Evolutionary conservation across 2,329 filamentous ascomycete genomes (phyloP).

Genomic region (Penicillium sp.): DNA sequence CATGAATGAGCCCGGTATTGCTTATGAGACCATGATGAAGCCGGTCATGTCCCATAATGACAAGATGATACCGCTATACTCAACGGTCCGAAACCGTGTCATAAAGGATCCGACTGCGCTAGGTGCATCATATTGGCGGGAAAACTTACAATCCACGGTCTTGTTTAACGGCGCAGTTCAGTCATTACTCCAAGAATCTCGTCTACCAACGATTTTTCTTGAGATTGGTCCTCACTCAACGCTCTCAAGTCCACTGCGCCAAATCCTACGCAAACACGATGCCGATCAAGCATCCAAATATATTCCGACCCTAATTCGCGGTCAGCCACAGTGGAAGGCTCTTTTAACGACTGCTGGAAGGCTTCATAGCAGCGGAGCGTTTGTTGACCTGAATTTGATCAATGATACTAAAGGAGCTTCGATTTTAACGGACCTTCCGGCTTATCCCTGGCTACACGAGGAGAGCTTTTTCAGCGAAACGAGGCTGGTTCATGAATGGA

Average conservation of each 20-base stretch:
- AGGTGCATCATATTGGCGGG: conserved; percentile 26
- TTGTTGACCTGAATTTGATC: background rate
- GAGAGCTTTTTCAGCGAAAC: conserved; percentile 3
- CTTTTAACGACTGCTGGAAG: conserved; percentile 4
- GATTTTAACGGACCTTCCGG: conserved; percentile 31
- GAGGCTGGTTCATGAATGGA: conserved; percentile 24
- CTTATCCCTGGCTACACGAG: conserved; percentile 29
- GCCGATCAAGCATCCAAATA: conserved; percentile 2
- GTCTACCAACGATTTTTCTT: conserved; percentile 19
- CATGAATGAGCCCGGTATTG: background rate
- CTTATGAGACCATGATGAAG: conserved; percentile 2
- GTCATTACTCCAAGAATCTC: conserved; percentile 4
- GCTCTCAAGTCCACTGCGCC: conserved; percentile 36
- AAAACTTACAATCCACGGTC: conserved; percentile 28
- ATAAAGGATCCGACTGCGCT: background rate
- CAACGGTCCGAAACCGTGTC: background rate
- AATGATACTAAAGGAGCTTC: background rate
- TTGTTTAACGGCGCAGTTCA: conserved; percentile 23
- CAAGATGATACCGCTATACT: conserved; percentile 11
- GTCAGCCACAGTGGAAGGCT: background rate
- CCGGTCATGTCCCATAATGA: background rate
- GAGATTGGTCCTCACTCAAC: conserved; percentile 45
- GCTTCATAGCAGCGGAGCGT: background rate
- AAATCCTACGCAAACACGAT: conserved; percentile 17
- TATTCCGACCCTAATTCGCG: conserved; percentile 13